These are phyloP conservation scores for Metschnikowia picachoensis DNA, from an alignment of 805 yeast genomes.

Conservation along the genomic window DNA sequence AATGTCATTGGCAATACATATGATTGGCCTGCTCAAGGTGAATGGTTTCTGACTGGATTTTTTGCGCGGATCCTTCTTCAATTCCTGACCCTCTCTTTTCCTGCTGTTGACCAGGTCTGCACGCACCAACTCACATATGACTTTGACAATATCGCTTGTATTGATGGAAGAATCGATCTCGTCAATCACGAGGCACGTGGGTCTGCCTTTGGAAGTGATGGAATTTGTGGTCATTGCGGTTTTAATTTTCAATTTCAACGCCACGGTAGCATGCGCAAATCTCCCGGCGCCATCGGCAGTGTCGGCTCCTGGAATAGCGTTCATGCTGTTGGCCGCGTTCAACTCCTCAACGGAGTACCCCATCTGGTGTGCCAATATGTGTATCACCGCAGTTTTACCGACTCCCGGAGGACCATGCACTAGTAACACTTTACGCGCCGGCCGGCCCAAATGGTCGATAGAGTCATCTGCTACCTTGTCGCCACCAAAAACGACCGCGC, in stretches of 20 bases:
- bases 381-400: conserved; percentile 89
- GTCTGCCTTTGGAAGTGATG: conserved; percentile 63
- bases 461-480: conserved; percentile 8
- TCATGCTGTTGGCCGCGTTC: conserved; percentile 61
- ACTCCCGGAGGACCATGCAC: conserved; percentile 92
- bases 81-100: conserved; percentile 1
- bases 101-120: conserved; percentile 39
- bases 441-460: conserved; percentile 33
- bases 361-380: conserved; percentile 73
- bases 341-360: conserved; percentile 80
- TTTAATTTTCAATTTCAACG: conserved; percentile 32
- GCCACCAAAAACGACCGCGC: conserved; percentile 29
- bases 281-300: conserved; percentile 13
- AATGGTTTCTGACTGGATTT: conserved; percentile 36
- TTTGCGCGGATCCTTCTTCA: conserved; percentile 12
- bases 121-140: conserved; percentile 56
- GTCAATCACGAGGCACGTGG: conserved; percentile 81
- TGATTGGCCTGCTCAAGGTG: conserved; percentile 70
- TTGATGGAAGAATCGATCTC: conserved; percentile 66
- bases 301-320: conserved; percentile 26
- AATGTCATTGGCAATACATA: conserved; percentile 87
- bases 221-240: conserved; percentile 60
- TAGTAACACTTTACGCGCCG: conserved; percentile 56
- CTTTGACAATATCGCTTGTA: conserved; percentile 34
- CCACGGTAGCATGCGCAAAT: conserved; percentile 24